Percentiles rank a stretch among this genome's conserved stretches.
Conservation (phyloP, 2,329 filamentous ascomycete species). For the Xylariales sp. region DNA sequence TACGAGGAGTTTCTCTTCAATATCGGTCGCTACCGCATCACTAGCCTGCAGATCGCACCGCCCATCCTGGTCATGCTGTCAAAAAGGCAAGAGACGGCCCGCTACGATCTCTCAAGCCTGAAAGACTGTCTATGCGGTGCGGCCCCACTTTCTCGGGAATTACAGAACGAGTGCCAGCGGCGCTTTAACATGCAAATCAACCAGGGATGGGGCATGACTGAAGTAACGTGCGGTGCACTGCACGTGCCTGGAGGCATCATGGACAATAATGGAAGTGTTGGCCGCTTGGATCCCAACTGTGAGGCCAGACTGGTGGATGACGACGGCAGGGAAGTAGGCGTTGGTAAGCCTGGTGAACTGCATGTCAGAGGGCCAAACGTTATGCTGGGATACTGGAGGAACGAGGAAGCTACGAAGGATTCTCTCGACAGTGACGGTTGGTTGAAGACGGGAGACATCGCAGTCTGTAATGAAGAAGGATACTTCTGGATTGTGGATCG, state of each 20-base stretch:
- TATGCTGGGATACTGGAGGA: conserved; percentile 56
- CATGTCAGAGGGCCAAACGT: conserved; percentile 51
- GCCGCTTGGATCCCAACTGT: conserved; percentile 47
- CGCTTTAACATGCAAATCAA: conserved; percentile 33
- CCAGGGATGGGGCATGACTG: conserved; percentile 62
- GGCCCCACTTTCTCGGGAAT: conserved; percentile 41
- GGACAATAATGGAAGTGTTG: conserved; percentile 43
- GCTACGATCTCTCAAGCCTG: conserved; percentile 49
- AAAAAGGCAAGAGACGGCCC: conserved; percentile 48
- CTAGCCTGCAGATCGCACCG: conserved; percentile 48
- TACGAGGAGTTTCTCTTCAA: conserved; percentile 47
- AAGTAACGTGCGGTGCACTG: conserved; percentile 38
- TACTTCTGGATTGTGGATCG: conserved; percentile 51
- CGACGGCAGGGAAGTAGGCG: conserved; percentile 41
- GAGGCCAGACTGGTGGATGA: conserved; percentile 51
- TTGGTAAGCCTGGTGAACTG: conserved; percentile 48
- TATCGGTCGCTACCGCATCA: conserved; percentile 49
- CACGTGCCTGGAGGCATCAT: conserved; percentile 33
- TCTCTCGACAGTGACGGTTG: conserved; percentile 47
- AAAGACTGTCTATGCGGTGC: conserved; percentile 45
- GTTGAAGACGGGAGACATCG: conserved; percentile 57
- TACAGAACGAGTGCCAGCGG: conserved; percentile 41
- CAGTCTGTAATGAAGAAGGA: conserved; percentile 39
- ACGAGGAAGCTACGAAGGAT: conserved; percentile 48
- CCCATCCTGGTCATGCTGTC: conserved; percentile 55